Evolutionary conservation across 306 rosid species (phyloP), one percentile per base, ranked within the genome.

Genomic region (Comarum palustre): DNA sequence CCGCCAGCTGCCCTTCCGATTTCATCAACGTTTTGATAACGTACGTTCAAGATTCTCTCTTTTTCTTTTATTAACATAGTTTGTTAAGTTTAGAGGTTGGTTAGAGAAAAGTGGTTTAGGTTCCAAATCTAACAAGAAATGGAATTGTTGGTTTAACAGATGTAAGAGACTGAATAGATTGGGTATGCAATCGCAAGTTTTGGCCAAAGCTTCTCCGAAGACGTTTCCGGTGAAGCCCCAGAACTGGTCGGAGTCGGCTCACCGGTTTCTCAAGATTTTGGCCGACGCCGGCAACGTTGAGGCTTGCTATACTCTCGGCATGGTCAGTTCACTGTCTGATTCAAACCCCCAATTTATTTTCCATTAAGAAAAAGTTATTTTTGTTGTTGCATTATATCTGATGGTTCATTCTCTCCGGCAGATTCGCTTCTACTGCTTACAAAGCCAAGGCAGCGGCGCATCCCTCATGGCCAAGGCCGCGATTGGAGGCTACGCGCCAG

Each of bases 381-480:
- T 55, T 62, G 31, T 2, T 20, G 17, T 2, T 32, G 0, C 54
- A 62, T 34, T 29, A 50, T 41, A 59, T 25, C 34, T 36, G 19
- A 54, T 57, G n/a, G 8, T 57, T 16, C 8, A n/a, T 43, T 47
- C 46, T 42, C n/a, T 55, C 29, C 19, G n/a, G 65, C 91, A 93
- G 98, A 93, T 93, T 89, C 92, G 97, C 24, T 93, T 93, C 63
- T 93, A 93, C 75, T 91, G 98, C 70, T 74, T 93, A 66, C 88
- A 86, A 63, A 87, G 82, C 72, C 77, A 92, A 77, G 94, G 94
- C 2, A 89, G 89, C 68, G 98, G 98, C 16, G 94, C 96, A 2
- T 87, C 97, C 10, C 64, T 91, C 4, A 85, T 93, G 87, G 97
- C 98, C 4, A 93, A 91, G 78, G 96, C 97, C 5, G 98, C 98